Base-by-base conservation (phyloP, 2,329 filamentous ascomycete genomes). In the Thelonectria blattea region DNA sequence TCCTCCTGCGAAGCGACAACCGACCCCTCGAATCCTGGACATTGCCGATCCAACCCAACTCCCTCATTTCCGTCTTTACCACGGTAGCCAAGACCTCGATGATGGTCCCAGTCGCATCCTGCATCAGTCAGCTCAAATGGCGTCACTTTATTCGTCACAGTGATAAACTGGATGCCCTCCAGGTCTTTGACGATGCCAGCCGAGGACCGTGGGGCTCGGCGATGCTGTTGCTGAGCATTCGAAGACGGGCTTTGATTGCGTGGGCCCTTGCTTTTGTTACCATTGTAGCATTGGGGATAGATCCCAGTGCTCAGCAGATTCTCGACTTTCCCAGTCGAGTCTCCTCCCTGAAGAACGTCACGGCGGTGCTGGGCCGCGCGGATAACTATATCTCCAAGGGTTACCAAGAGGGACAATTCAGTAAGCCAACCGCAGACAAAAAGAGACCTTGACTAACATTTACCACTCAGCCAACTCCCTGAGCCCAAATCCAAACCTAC, bases 71-170 rank as follows among this genome's bases (percentile, higher is more conserved):
- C 3, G 24, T 54, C 2, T 37, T 61, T 5, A 61, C 55, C 0
- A 55, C 59, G 1, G 7, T 58, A 3, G 30, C 48, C 22, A 61
- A 58, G 37, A 42, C 46, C 1, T 46, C 55, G 0, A 54, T 58
- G 50, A 56, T 61, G 17, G 59, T 61, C 5, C 45, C 59, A 2
- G 49, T 58, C 12, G 45, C 56, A 2, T 55, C 41, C 15, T 59
- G 59, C n/a, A 18, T 62, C 3, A 52, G 59, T 11, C 55, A 62
- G 45, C 34, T 59, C 6, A 55, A 61, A 17, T 61, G 50, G 59
- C 27, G 56, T 22, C 54, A 61, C 5, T 20, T 61, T 10, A 41
- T 41, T 10, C 27, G 9, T 42, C 34, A 37, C 18, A 24, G 20
- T 14, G 34, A 14, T 27, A 57, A 8, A 0, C 41, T 59, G 3